Evolutionary conservation across 257 asterid genomes (phyloP).

Genomic region (Solanum chmielewskii): DNA sequence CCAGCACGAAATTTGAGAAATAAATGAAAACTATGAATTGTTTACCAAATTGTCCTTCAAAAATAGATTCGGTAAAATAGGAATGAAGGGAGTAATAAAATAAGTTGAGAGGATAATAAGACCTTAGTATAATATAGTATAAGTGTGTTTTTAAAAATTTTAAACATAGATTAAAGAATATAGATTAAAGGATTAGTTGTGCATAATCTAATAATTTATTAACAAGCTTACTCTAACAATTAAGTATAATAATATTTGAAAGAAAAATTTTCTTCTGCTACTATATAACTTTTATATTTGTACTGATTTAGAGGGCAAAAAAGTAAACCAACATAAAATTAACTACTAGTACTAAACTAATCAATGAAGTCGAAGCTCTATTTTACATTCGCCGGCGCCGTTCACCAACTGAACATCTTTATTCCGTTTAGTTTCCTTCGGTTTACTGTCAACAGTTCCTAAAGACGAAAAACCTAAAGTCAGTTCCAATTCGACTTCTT

Average conservation of each 20-base stretch:
- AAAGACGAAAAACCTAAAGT: slow-evolving; percentile 43
- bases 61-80: no score
- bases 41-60: no score
- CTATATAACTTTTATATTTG: background rate
- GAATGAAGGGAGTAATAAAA: no score
- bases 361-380: slow-evolving; percentile 44
- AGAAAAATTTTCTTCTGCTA: background rate
- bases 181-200: rapidly evolving
- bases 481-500: slow-evolving; percentile 42
- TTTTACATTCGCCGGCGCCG: slow-evolving; percentile 19
- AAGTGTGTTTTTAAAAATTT: no score
- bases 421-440: slow-evolving; percentile 1
- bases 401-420: slow-evolving; percentile 2
- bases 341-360: background rate
- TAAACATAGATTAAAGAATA: rapidly evolving
- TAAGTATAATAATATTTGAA: background rate
- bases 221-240: background rate
- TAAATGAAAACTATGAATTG: no score
- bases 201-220: no score
- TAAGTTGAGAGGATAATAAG: no score
- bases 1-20: no score
- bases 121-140: no score
- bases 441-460: background rate
- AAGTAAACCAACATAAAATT: background rate
- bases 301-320: background rate